phyloP scores from a whole-genome alignment of 1,284 basidiomycete genomes.

The Coniferiporia sulphurascens region DNA sequence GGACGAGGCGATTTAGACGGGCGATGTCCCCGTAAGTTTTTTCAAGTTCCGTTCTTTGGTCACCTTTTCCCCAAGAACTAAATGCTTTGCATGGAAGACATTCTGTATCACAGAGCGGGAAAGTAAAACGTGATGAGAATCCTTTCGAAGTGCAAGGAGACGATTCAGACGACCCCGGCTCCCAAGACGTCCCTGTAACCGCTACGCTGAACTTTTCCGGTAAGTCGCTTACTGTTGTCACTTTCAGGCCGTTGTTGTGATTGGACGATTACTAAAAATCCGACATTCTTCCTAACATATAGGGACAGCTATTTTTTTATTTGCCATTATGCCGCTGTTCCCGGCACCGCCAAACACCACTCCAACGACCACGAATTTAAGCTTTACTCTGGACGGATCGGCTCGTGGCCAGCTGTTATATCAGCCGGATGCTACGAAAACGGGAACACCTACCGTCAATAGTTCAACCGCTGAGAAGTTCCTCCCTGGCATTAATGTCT shows the following conservation, averaged over 20 bases:
- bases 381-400: slow-evolving; percentile 29
- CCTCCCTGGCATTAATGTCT: slow-evolving; percentile 30
- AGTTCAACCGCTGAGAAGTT: slow-evolving; percentile 25
- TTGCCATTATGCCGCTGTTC: slow-evolving; percentile 28
- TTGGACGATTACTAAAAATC: neutral
- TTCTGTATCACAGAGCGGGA: neutral
- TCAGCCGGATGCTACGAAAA: slow-evolving; percentile 16
- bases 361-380: slow-evolving; percentile 31
- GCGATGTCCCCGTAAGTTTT: slow-evolving; percentile 4
- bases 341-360: slow-evolving; percentile 28
- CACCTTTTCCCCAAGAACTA: neutral
- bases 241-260: neutral
- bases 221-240: slow-evolving; percentile 22
- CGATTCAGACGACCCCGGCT: slow-evolving; percentile 35
- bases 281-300: slow-evolving; percentile 5
- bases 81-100: neutral
- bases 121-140: slow-evolving; percentile 19
- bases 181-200: slow-evolving; percentile 36
- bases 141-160: slow-evolving; percentile 26
- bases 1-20: slow-evolving; percentile 5
- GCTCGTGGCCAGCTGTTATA: slow-evolving; percentile 29
- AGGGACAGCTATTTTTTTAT: slow-evolving; percentile 33
- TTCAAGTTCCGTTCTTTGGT: neutral
- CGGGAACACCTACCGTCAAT: slow-evolving; percentile 10
- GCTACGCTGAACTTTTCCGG: slow-evolving; percentile 46